A percentile compares a stretch with the other conserved stretches of the same genome.
phyloP scores from a whole-genome alignment of 306 rosid genomes.

The Spatholobus suberectus region DNA sequence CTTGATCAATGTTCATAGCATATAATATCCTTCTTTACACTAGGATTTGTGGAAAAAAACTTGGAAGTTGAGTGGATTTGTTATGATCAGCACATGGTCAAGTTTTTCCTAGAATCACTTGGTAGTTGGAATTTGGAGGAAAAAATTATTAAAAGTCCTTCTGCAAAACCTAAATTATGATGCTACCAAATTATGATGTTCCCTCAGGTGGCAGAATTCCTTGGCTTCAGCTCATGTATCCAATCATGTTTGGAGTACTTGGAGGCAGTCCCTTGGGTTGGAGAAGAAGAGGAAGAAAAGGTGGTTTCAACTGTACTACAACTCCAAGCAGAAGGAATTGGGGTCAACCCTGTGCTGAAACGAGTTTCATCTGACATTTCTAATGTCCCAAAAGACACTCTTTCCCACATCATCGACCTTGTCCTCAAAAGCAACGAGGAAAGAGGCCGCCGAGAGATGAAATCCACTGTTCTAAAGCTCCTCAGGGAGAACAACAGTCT shows the following conservation, averaged over 20 bases:
- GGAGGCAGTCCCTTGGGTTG: slow-evolving; percentile 98
- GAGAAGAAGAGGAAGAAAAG: slow-evolving; percentile 95
- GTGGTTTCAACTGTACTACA: slow-evolving; percentile 77
- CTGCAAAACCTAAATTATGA: slow-evolving; percentile 21
- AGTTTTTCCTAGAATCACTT: neutral
- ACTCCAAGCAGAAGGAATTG: slow-evolving; percentile 85
- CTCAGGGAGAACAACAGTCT: slow-evolving; percentile 78
- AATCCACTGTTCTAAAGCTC: slow-evolving; percentile 87
- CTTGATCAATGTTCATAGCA: neutral
- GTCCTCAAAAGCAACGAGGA: slow-evolving; percentile 90
- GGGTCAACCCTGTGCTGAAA: slow-evolving; percentile 84
- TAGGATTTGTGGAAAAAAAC: neutral
- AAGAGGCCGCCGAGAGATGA: slow-evolving; percentile 97
- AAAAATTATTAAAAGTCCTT: neutral
- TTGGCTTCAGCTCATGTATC: slow-evolving; percentile 83
- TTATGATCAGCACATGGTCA: neutral
- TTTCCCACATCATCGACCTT: slow-evolving; percentile 75
- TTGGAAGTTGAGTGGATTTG: neutral
- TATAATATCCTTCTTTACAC: slow-evolving; percentile 14
- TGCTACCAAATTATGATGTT: no score
- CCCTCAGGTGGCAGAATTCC: slow-evolving; percentile 80
- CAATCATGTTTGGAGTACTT: slow-evolving; percentile 87
- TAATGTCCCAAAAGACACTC: slow-evolving; percentile 73
- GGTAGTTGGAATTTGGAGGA: neutral
- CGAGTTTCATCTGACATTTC: slow-evolving; percentile 76